Conservation (phyloP, 2,329 filamentous ascomycete genomes). For the Monosporascus cannonballus region DNA sequence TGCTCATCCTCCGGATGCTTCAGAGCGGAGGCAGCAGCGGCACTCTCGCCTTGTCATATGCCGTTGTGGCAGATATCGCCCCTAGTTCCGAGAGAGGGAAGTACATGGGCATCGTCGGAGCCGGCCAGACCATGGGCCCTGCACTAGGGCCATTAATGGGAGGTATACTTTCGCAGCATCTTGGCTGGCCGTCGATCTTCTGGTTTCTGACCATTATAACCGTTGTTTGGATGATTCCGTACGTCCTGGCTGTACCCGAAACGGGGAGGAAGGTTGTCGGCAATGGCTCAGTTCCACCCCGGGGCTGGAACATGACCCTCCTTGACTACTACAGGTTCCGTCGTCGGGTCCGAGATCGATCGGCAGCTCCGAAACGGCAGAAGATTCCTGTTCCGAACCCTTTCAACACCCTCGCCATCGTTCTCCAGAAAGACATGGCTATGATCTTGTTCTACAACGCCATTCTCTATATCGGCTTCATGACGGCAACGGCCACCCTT, state of each 20-base stretch:
- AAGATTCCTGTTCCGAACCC: conserved; percentile 51
- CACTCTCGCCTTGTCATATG: conserved; percentile 64
- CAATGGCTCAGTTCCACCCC: conserved; percentile 55
- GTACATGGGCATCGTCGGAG: conserved; percentile 64
- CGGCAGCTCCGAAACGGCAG: conserved; percentile 28
- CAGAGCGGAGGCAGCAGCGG: conserved; percentile 62
- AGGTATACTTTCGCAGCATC: conserved; percentile 55
- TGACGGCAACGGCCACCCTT: conserved; percentile 46
- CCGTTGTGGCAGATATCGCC: conserved; percentile 66
- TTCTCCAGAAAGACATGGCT: conserved; percentile 52
- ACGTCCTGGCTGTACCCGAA: conserved; percentile 52
- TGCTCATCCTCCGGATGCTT: conserved; percentile 55
- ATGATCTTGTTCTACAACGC: conserved; percentile 47
- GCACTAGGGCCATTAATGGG: conserved; percentile 56
- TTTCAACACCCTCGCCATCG: conserved; percentile 45
- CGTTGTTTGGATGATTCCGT: conserved; percentile 44
- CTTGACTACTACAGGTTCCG: conserved; percentile 40
- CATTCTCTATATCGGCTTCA: conserved; percentile 50
- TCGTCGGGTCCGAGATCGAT: conserved; percentile 26
- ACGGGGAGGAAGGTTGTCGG: conserved; percentile 55
- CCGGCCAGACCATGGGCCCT: conserved; percentile 50
- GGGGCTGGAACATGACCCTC: conserved; percentile 51
- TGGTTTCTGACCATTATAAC: conserved; percentile 60
- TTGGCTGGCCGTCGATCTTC: conserved; percentile 64
- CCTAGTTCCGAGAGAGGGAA: conserved; percentile 63